phyloP scores from a whole-genome alignment of 2,329 filamentous ascomycete species.

The Sphaerulina musiva region DNA sequence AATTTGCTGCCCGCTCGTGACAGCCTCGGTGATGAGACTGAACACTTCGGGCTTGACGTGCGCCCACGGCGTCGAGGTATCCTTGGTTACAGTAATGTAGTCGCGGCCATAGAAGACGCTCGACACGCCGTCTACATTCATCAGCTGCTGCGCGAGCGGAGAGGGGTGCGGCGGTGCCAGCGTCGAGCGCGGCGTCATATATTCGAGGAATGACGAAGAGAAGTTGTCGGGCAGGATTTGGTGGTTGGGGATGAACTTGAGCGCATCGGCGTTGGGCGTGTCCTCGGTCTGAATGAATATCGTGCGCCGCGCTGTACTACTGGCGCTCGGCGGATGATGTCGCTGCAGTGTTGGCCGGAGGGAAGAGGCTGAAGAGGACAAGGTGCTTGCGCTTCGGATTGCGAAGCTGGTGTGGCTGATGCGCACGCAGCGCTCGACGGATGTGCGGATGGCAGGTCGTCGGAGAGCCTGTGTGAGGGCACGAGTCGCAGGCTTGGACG shows the following conservation, averaged over 20 bases:
- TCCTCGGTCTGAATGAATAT: slow-evolving; percentile 98
- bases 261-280: slow-evolving; percentile 85
- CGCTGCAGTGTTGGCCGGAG: slow-evolving; percentile 24
- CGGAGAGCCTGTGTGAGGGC: background rate
- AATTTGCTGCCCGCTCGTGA: slow-evolving; percentile 74
- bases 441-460: background rate
- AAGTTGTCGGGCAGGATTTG: slow-evolving; percentile 70
- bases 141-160: slow-evolving; percentile 78
- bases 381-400: slow-evolving; percentile 14
- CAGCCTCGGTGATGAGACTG: slow-evolving; percentile 84
- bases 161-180: slow-evolving; percentile 76
- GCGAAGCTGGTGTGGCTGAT: background rate
- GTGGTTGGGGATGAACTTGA: slow-evolving; percentile 94
- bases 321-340: slow-evolving; percentile 17
- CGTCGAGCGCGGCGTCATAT: slow-evolving; percentile 78
- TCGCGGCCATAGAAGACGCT: slow-evolving; percentile 90
- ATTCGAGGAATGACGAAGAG: slow-evolving; percentile 77
- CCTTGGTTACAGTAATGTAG: slow-evolving; percentile 95
- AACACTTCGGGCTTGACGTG: slow-evolving; percentile 95
- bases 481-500: background rate
- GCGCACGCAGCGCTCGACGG: background rate
- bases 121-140: slow-evolving; percentile 92
- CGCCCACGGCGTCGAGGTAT: slow-evolving; percentile 80
- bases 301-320: slow-evolving; percentile 48
- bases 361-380: slow-evolving; percentile 21